Evolutionary conservation across 371 early-diverging fungal genomes (phyloP), one percentile per base, ranked within the genome.

Genomic region (Saksenaea oblongispora): DNA sequence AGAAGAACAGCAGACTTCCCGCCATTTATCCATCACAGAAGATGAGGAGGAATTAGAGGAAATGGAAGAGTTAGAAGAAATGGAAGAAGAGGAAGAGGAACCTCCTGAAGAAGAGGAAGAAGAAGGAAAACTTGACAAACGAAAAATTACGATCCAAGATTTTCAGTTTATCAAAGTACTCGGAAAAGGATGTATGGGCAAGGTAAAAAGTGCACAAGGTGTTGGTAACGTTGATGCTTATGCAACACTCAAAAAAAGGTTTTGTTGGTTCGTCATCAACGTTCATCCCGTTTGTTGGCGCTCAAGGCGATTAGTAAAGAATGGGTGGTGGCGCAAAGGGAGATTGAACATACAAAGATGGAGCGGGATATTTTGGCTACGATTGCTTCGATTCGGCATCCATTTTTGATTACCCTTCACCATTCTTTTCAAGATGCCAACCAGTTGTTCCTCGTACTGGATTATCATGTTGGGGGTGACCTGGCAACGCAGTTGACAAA

Each of bases 221-320:
- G n/a, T n/a, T n/a, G n/a, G n/a, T n/a, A n/a, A n/a, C n/a, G n/a
- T n/a, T n/a, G n/a, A n/a, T n/a, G n/a, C n/a, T n/a, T n/a, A n/a
- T n/a, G n/a, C n/a, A n/a, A n/a, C n/a, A n/a, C n/a, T n/a, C n/a
- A 54, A 26, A 18, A 18, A 42, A 41, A 77, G 84, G 95, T 96
- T 17, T 89, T 98, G 82, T 82, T 98, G 37, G 92, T 95, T 0
- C 91, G 91, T 68, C 90, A 95, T 59, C 84, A 87, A 63, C 71
- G 70, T 47, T 80, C 84, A 5, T 80, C 84, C 34, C 80, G 89
- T 55, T 81, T 93, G 15, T 93, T 91, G 62, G 99, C 98, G 5
- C 88, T 99, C 67, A 99, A 99, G 79, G 92, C 97, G 0, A 82
- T 98, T 17, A 96, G 93, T 73, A 99, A 99, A 78, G 91, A 93